Evolutionary conservation across 805 yeast genomes (phyloP).

Genomic region (Wickerhamiella musiphila): DNA sequence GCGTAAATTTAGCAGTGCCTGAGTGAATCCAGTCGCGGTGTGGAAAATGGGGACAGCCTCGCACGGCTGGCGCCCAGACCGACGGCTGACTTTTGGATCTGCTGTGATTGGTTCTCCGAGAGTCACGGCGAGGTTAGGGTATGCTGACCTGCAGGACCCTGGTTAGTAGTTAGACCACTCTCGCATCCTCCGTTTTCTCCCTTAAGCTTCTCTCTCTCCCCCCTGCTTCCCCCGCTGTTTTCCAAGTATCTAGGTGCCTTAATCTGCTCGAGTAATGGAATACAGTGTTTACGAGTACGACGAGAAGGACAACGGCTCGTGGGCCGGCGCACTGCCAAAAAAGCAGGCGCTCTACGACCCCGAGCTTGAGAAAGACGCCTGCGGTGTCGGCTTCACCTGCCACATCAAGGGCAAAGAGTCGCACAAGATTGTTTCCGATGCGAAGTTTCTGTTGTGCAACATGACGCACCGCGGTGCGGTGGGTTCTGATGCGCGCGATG

Average conservation of each 20-base stretch:
- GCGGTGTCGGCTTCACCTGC: slow-evolving; percentile 97
- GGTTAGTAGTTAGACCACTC: too few species aligned
- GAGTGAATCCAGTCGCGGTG: too few species aligned
- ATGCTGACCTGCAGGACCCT: too few species aligned
- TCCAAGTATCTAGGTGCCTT: not conserved
- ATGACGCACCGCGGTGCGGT: slow-evolving; percentile 99
- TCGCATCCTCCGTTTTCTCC: too few species aligned
- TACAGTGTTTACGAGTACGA: slow-evolving; percentile 40
- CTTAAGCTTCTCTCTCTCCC: not conserved
- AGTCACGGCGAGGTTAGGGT: too few species aligned
- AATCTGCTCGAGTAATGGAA: slow-evolving; percentile 1
- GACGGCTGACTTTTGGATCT: too few species aligned
- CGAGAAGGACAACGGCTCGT: slow-evolving; percentile 66
- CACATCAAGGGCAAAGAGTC: slow-evolving; percentile 75
- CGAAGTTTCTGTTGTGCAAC: slow-evolving; percentile 68
- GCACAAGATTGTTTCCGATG: slow-evolving; percentile 89
- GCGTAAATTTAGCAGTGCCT: too few species aligned
- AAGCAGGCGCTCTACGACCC: slow-evolving; percentile 89
- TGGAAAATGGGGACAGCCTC: too few species aligned
- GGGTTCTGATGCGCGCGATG: slow-evolving; percentile 86
- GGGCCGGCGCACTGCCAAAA: slow-evolving; percentile 83
- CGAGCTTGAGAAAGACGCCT: slow-evolving; percentile 84
- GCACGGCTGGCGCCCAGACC: too few species aligned
- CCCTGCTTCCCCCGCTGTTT: not conserved
- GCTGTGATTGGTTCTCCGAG: too few species aligned